Base-by-base conservation (phyloP, 2,329 filamentous ascomycete species). In the Neurospora sp. region DNA sequence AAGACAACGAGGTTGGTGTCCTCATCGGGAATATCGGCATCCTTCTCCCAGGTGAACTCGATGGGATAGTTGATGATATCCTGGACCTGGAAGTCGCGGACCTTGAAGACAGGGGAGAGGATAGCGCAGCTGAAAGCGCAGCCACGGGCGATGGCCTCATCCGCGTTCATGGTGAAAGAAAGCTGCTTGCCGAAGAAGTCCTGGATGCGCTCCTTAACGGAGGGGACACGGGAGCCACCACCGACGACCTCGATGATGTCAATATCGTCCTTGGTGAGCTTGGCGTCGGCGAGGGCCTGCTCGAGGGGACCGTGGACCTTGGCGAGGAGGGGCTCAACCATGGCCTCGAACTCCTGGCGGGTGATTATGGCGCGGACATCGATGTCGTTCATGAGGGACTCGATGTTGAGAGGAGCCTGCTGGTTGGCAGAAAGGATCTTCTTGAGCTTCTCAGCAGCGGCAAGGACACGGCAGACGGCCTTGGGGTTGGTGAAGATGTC, bases 31-130 rank as follows among this genome's bases (percentile, higher is more conserved):
- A 99, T 99, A 78, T 99, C 96, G 71, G 93, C 89, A 36, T 95
- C 96, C 86, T 98, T 97, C 86, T 99, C 96, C 96, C 96, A 99
- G 68, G 91, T 92, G 82, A 99, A 99, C 80, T 99, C 95, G 80
- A 99, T 97, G 67, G 96, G 96, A 84, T 98, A 99, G 85, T 90
- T 93, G 83, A 97, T 92, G 77, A 98, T 95, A 81, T 99, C 96
- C 86, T 98, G 93, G 72, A 98, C 91, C 75, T 93, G 89, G 82
- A 99, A 99, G 85, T 99, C 96, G 78, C 96, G 93, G 79, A 99
- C 96, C 80, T 95, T 93, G 91, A 99, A 98, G 75, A 97, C 92
- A 66, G 96, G 96, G 0, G 96, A 98, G 69, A 98, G 89, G 76
- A 97, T 97, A 77, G 96, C 96, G 81, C 96, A 98, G 87, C 91